phyloP scores from a whole-genome alignment of 2,329 filamentous ascomycete species.

The Colletotrichum neosansevieriae region DNA sequence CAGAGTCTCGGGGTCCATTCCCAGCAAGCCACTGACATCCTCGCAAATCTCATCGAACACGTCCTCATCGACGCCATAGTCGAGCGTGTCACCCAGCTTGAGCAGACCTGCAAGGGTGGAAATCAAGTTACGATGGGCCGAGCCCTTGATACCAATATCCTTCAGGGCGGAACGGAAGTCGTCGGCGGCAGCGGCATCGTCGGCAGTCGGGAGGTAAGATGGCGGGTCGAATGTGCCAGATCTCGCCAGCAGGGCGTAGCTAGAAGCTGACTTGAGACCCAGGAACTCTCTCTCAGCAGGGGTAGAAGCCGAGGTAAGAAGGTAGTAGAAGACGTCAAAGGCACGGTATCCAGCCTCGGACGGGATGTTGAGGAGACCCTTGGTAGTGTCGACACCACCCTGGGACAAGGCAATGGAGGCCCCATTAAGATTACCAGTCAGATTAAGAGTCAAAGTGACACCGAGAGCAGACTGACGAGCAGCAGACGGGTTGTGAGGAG shows the following conservation, averaged over 20 bases:
- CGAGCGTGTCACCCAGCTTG: slow-evolving; percentile 91
- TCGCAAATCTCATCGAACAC: slow-evolving; percentile 88
- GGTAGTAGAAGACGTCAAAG: slow-evolving; percentile 98
- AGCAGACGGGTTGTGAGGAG: slow-evolving; percentile 88
- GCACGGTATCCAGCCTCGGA: slow-evolving; percentile 85
- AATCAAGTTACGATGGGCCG: slow-evolving; percentile 83
- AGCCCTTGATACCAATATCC: slow-evolving; percentile 92
- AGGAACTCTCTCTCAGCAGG: slow-evolving; percentile 90
- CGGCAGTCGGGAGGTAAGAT: slow-evolving; percentile 88
- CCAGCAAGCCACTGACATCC: slow-evolving; percentile 87
- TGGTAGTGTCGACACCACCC: slow-evolving; percentile 86
- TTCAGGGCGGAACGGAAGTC: slow-evolving; percentile 91
- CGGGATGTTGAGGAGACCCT: slow-evolving; percentile 85
- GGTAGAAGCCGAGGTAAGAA: slow-evolving; percentile 91
- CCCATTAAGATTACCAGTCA: slow-evolving; percentile 82
- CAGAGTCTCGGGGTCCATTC: slow-evolving; percentile 87
- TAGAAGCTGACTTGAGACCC: slow-evolving; percentile 79
- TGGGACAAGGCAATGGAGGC: slow-evolving; percentile 84
- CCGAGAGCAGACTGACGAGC: slow-evolving; percentile 84
- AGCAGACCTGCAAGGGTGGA: slow-evolving; percentile 87
- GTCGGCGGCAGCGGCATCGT: slow-evolving; percentile 92
- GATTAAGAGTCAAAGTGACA: slow-evolving; percentile 83
- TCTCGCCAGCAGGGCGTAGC: slow-evolving; percentile 82
- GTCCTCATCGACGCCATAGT: slow-evolving; percentile 87
- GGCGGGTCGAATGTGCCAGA: slow-evolving; percentile 90